Evolutionary conservation across 192 early-diverging fungal genomes (phyloP).

Genomic region (Helicostylum pulchrum): DNA sequence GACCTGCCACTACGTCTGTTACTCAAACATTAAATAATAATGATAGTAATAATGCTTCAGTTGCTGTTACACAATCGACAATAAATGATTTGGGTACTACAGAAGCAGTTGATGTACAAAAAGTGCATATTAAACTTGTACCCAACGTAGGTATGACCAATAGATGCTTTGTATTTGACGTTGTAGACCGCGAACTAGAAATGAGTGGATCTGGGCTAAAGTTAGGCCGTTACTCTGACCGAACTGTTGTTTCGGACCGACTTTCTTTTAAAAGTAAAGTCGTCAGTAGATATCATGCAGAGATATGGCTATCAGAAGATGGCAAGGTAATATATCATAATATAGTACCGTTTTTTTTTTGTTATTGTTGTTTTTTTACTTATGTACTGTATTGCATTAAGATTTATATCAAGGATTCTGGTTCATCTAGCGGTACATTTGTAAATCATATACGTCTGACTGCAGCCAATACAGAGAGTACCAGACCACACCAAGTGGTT

Average conservation of each 20-base stretch:
- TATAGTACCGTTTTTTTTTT: neutral
- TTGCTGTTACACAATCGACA: neutral
- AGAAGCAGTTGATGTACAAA: neutral
- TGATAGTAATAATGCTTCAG: neutral
- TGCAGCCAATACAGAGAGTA: slow-evolving; percentile 71
- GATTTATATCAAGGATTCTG: slow-evolving; percentile 83
- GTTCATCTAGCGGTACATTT: slow-evolving; percentile 87
- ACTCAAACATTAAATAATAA: neutral
- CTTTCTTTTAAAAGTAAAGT: slow-evolving; percentile 79
- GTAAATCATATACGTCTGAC: slow-evolving; percentile 82
- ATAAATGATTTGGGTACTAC: no score
- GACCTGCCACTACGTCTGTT: neutral
- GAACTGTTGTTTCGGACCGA: slow-evolving; percentile 52
- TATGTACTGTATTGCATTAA: slow-evolving; percentile 25
- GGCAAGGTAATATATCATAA: slow-evolving; percentile 39
- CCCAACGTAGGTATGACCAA: slow-evolving; percentile 38
- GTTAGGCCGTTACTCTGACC: slow-evolving; percentile 59
- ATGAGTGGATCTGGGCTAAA: slow-evolving; percentile 45
- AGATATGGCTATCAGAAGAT: slow-evolving; percentile 80
- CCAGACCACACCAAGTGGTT: slow-evolving; percentile 61
- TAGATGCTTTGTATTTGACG: slow-evolving; percentile 58
- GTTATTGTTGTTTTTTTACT: no score
- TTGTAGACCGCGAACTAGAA: slow-evolving; percentile 54
- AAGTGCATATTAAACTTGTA: slow-evolving; percentile 51
- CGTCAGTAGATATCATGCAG: slow-evolving; percentile 80